These are phyloP conservation scores for Eruca vesicaria DNA, from an alignment of 441 rosid genomes.

Conservation along the genomic window DNA sequence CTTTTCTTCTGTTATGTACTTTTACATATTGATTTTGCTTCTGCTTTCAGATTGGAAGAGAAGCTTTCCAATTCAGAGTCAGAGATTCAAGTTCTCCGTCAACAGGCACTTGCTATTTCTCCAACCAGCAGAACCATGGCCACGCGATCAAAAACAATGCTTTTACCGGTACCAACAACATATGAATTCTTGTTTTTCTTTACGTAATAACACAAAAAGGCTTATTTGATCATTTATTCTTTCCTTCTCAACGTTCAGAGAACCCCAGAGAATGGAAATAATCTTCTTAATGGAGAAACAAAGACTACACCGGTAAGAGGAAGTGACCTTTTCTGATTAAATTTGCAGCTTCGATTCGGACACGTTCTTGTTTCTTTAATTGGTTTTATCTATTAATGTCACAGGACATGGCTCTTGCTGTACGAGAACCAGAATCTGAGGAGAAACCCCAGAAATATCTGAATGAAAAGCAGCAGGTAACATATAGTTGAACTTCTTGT, in stretches of 20 bases:
- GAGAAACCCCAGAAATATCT: slow-evolving; percentile 96
- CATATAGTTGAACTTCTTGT: slow-evolving; percentile 1
- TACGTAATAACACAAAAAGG: slow-evolving; percentile 4
- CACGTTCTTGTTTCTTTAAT: slow-evolving; percentile 21
- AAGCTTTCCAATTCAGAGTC: slow-evolving; percentile 97
- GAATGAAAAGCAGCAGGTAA: slow-evolving; percentile 98
- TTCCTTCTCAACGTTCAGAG: slow-evolving; percentile 44
- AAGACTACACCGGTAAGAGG: slow-evolving; percentile 63
- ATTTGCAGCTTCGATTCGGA: not conserved
- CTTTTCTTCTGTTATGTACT: not conserved
- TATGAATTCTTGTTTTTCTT: slow-evolving; percentile 1
- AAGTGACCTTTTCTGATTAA: not conserved
- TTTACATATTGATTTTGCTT: slow-evolving; percentile 29
- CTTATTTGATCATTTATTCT: slow-evolving; percentile 30
- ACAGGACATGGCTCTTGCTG: slow-evolving; percentile 63
- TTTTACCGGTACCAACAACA: slow-evolving; percentile 61
- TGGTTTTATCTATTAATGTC: slow-evolving; percentile 23
- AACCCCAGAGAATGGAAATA: slow-evolving; percentile 87
- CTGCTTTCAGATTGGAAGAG: slow-evolving; percentile 80
- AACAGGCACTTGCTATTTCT: slow-evolving; percentile 94
- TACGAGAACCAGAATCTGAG: slow-evolving; percentile 91
- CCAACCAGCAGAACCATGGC: slow-evolving; percentile 89
- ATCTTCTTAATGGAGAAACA: slow-evolving; percentile 68
- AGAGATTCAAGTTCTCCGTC: slow-evolving; percentile 98
- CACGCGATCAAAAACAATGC: slow-evolving; percentile 63